Conservation (phyloP, 192 early-diverging fungal genomes). For the Coemansia sp. region DNA sequence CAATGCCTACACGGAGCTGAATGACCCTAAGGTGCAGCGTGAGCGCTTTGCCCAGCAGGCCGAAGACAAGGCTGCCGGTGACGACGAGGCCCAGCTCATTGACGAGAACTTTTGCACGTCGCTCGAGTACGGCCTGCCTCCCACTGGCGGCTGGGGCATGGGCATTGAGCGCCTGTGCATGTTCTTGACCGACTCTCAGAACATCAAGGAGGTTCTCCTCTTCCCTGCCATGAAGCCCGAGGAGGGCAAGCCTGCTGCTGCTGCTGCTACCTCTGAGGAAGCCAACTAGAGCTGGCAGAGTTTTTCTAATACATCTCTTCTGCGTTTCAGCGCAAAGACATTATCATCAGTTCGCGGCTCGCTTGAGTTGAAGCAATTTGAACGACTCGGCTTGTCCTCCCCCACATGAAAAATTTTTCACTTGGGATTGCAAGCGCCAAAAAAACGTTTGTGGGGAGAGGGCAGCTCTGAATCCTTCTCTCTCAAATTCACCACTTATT, state of each 20-base stretch:
- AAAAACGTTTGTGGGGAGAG: not conserved
- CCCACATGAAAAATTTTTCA: not conserved
- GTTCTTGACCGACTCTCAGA: conserved; percentile 98
- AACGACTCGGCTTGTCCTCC: not conserved
- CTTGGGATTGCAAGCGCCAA: not conserved
- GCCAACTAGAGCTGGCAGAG: not conserved
- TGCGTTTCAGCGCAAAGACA: too few relatives aligned
- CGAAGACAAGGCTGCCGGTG: conserved; percentile 92
- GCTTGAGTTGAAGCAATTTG: not conserved
- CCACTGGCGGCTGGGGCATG: conserved; percentile 92
- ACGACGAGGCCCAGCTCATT: conserved; percentile 98
- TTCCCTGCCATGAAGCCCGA: conserved; percentile 75
- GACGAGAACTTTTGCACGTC: conserved; percentile 97
- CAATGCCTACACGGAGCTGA: conserved; percentile 99
- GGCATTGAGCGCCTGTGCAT: conserved; percentile 96
- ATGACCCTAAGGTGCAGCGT: conserved; percentile 99
- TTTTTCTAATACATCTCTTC: too few relatives aligned
- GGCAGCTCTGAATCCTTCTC: conserved; percentile 20
- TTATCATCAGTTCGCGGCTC: not conserved
- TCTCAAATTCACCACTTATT: conserved; percentile 24
- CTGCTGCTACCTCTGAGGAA: not conserved
- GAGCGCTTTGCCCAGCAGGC: conserved; percentile 98
- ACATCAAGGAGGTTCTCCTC: conserved; percentile 90
- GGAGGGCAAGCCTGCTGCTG: conserved; percentile 23
- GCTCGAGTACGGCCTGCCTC: conserved; percentile 96